Conservation (phyloP, 768 basidiomycete species). For the Suillus americanus region DNA sequence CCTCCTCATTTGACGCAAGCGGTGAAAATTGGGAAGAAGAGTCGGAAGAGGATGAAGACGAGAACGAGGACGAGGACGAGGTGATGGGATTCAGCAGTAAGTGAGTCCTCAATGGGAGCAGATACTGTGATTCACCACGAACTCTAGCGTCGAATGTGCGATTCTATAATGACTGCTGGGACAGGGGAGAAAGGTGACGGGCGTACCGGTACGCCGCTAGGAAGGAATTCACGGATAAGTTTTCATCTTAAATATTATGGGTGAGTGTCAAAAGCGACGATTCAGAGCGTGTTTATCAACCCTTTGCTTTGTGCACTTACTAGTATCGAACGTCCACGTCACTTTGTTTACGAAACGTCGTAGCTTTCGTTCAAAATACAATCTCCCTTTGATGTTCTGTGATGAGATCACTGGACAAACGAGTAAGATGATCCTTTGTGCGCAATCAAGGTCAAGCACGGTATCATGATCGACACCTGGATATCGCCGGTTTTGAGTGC, state of each 20-base stretch:
- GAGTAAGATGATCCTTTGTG: background rate
- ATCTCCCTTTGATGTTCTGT: background rate
- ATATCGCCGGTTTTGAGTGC: background rate
- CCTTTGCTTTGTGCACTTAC: background rate
- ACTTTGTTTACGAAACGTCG: background rate
- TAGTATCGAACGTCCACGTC: background rate
- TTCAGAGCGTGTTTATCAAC: background rate
- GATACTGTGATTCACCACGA: conserved; percentile 4
- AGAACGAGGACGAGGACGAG: conserved; percentile 4
- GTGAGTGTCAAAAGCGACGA: background rate
- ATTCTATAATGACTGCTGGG: conserved; percentile 15
- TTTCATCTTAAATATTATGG: background rate
- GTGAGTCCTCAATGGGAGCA: conserved; percentile 14
- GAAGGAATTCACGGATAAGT: conserved; percentile 27
- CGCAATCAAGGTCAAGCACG: background rate
- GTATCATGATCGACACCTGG: background rate
- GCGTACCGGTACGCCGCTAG: conserved; percentile 30
- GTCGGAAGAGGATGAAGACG: conserved; percentile 10
- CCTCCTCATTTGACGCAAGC: background rate
- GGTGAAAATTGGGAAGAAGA: conserved; percentile 13
- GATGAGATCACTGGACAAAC: background rate
- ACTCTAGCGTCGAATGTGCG: conserved; percentile 18
- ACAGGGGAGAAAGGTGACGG: conserved; percentile 14
- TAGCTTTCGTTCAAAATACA: background rate
- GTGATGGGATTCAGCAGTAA: conserved; percentile 24